phyloP scores from a whole-genome alignment of 2,329 filamentous ascomycete genomes.

The Conoideocrella luteorostrata region DNA sequence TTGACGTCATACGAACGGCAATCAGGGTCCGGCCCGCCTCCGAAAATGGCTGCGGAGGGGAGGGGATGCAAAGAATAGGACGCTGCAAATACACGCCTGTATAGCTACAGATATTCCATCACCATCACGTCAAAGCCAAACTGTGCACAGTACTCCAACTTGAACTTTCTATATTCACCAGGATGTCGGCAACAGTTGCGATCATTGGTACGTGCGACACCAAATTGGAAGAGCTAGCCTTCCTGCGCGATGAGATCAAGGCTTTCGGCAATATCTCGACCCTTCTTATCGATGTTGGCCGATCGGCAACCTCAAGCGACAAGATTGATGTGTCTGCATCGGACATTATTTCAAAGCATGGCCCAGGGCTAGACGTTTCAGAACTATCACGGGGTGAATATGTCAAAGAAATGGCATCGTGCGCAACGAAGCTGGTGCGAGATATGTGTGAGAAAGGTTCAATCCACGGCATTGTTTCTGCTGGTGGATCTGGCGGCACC shows the following conservation, averaged over 20 bases:
- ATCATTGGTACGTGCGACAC: conserved; percentile 60
- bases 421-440: conserved; percentile 36
- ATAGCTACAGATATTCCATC: no score
- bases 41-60: no score
- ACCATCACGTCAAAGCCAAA: no score
- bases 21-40: no score
- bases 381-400: conserved; percentile 45
- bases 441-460: conserved; percentile 27
- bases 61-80: no score
- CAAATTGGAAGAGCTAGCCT: conserved; percentile 54
- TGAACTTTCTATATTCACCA: no score
- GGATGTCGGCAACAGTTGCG: conserved; percentile 33
- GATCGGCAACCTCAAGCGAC: conserved; percentile 31
- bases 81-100: no score
- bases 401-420: conserved; percentile 47
- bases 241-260: conserved; percentile 41
- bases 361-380: conserved; percentile 23
- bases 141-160: no score
- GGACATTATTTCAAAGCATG: conserved; percentile 31
- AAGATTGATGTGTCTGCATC: conserved; percentile 41
- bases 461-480: conserved; percentile 51
- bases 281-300: conserved; percentile 39
- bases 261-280: conserved; percentile 13
- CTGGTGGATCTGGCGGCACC: conserved; percentile 59
- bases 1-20: no score